Conservation (phyloP, 495 filamentous ascomycete species). For the Clohesyomyces aquaticus region DNA sequence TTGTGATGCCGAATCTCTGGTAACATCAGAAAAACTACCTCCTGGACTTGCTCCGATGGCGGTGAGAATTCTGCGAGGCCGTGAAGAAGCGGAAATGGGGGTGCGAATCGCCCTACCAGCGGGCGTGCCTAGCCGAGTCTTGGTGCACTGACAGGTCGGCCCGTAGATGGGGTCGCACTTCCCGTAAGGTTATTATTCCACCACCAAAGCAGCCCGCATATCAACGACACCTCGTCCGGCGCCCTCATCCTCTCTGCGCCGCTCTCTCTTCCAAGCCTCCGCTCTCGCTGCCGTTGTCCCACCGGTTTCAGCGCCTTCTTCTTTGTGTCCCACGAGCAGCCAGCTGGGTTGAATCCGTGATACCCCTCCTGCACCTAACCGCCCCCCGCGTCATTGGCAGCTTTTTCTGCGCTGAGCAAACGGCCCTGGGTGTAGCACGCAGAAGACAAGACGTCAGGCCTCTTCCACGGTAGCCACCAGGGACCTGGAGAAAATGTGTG, state of each 20-base stretch:
- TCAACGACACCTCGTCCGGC: background rate
- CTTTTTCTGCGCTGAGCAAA: conserved; percentile 20
- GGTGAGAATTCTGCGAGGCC: background rate
- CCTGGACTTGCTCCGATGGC: no score
- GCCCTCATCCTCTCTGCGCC: background rate
- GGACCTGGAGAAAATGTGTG: conserved; percentile 30
- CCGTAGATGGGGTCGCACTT: background rate
- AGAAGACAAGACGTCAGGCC: conserved; percentile 19
- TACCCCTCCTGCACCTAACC: conserved; percentile 32
- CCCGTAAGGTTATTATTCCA: background rate
- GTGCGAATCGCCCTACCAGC: background rate
- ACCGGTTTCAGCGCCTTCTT: conserved; percentile 15
- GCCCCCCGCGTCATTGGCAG: conserved; percentile 40
- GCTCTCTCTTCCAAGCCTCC: background rate
- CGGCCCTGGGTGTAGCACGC: conserved; percentile 20
- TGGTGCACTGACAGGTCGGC: background rate
- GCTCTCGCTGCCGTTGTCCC: no score
- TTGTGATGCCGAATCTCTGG: no score
- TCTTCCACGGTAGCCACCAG: background rate
- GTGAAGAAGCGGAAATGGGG: background rate
- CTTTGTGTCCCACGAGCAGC: conserved; percentile 5
- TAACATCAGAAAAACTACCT: no score
- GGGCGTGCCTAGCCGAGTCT: conserved; percentile 2
- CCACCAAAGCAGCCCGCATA: background rate
- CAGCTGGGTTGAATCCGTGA: conserved; percentile 21